A percentile compares a stretch with the other conserved stretches of the same genome.
Evolutionary conservation across 805 yeast genomes (phyloP).

Genomic region (Lipomyces chichibuensis): DNA sequence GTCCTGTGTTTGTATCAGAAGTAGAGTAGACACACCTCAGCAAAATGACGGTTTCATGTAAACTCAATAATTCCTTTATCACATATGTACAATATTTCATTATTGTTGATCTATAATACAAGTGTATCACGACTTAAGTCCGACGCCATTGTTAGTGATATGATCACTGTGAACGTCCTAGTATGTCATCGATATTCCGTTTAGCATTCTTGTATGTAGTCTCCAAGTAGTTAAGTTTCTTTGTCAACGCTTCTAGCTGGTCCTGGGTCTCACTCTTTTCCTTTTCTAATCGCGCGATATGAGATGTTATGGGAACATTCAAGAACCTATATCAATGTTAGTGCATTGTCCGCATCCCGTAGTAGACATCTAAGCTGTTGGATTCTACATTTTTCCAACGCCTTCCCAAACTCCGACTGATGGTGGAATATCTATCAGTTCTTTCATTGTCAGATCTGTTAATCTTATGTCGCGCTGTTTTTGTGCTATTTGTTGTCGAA

Average conservation of each 20-base stretch:
- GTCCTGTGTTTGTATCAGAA: no score
- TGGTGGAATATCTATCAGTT: constrained; percentile 26
- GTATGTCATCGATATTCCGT: constrained; percentile 29
- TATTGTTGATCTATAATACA: neutral
- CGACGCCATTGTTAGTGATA: neutral
- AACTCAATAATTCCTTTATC: no score
- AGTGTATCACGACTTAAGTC: neutral
- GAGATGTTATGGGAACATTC: constrained; percentile 31
- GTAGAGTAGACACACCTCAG: no score
- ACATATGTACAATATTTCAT: neutral
- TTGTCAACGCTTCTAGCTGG: constrained; percentile 29
- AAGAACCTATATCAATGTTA: constrained; percentile 21
- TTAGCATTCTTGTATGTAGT: constrained; percentile 33
- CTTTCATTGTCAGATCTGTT: constrained; percentile 29
- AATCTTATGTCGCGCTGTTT: constrained; percentile 29
- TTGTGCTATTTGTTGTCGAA: constrained; percentile 29
- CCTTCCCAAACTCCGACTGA: constrained; percentile 36
- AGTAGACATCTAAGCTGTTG: neutral
- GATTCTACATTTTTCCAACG: constrained; percentile 32
- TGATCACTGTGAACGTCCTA: constrained; percentile 17
- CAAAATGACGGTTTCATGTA: no score
- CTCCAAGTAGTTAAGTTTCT: constrained; percentile 32
- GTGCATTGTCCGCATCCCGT: neutral
- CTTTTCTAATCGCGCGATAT: constrained; percentile 22
- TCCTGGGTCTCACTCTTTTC: constrained; percentile 28